Evolutionary conservation across 768 basidiomycete species (phyloP).

Genomic region (Auricularia heimuer): DNA sequence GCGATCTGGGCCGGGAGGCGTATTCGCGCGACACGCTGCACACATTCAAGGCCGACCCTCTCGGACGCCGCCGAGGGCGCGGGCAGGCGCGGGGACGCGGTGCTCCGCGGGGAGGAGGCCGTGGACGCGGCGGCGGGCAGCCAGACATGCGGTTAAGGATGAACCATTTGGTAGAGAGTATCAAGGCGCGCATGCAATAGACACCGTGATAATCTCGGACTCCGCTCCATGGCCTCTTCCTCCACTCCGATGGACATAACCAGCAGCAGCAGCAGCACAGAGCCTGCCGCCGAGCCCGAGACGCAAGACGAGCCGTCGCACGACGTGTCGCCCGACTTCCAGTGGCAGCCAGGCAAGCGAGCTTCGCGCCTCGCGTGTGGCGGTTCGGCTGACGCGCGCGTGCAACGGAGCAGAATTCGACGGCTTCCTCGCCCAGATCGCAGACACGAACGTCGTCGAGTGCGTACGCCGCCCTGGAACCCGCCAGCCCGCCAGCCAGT

Average conservation of each 20-base stretch:
- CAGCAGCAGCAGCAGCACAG: too few relatives aligned
- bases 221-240: background rate
- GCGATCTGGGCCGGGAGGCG: conserved; percentile 52
- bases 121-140: conserved; percentile 26
- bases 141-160: conserved; percentile 83
- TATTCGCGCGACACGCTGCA: conserved; percentile 52
- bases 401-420: conserved; percentile 42
- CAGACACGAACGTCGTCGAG: conserved; percentile 55
- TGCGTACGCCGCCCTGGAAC: conserved; percentile 24
- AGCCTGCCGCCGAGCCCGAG: too few relatives aligned
- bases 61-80: conserved; percentile 20
- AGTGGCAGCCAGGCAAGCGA: conserved; percentile 43
- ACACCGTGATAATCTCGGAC: background rate
- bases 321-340: conserved; percentile 19
- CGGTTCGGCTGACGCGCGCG: background rate
- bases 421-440: conserved; percentile 46
- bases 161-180: conserved; percentile 78
- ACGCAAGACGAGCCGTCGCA: background rate
- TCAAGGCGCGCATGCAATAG: conserved; percentile 32
- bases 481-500: conserved; percentile 7
- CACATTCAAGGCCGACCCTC: conserved; percentile 42
- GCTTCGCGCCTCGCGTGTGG: background rate
- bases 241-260: background rate
- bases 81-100: background rate
- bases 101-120: conserved; percentile 6